These are phyloP conservation scores for Dysphania ambrosioides DNA, from an alignment of 148 eudicot species.

Conservation along the genomic window DNA sequence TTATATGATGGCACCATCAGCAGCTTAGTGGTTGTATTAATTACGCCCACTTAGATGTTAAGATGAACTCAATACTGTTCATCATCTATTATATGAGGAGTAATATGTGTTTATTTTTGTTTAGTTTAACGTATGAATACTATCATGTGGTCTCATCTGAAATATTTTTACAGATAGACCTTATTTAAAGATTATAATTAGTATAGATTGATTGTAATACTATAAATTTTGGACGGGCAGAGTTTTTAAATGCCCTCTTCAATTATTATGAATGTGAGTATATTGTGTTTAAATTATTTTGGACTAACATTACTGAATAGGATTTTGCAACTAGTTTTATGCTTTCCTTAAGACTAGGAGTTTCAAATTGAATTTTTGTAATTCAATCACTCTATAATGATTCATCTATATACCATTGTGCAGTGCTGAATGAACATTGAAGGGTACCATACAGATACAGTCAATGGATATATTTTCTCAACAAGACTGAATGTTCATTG, in stretches of 20 bases:
- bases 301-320: too few relatives aligned
- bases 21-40: slow-evolving; percentile 16
- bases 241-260: neutral
- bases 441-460: slow-evolving; percentile 10
- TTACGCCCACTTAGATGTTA: neutral
- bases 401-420: neutral
- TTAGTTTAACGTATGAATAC: too few relatives aligned
- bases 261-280: neutral
- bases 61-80: too few relatives aligned
- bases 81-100: neutral
- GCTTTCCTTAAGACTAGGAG: neutral
- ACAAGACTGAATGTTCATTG: too few relatives aligned
- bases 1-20: slow-evolving; percentile 29
- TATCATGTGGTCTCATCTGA: neutral
- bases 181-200: too few relatives aligned
- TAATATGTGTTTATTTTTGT: too few relatives aligned
- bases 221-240: neutral
- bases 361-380: neutral
- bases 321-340: too few relatives aligned
- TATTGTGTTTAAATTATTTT: neutral
- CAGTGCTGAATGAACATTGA: slow-evolving; percentile 38
- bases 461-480: slow-evolving; percentile 9
- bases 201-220: neutral
- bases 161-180: neutral
- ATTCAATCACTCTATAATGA: too few relatives aligned